Percentiles rank a stretch among this genome's conserved stretches.
These are phyloP conservation scores for Tanacetum coccineum DNA, from an alignment of 129 eudicot species.

Conservation along the genomic window DNA sequence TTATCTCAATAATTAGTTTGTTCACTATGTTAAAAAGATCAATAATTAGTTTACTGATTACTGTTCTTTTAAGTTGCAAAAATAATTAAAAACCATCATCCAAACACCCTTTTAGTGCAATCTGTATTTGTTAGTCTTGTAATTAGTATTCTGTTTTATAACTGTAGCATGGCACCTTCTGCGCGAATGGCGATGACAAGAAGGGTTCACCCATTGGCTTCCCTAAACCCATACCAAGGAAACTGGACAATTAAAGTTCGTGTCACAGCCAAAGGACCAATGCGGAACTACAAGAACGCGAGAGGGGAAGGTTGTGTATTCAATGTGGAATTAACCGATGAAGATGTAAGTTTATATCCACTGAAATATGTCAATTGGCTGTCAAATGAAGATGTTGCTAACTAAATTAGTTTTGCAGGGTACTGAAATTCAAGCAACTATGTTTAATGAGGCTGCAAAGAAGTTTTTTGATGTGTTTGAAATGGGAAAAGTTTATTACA, in stretches of 20 bases:
- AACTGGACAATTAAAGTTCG: constrained; percentile 93
- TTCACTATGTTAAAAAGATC: no score
- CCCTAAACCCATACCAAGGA: constrained; percentile 91
- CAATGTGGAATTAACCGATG: constrained; percentile 89
- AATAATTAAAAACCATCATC: no score
- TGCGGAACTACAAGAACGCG: constrained; percentile 69
- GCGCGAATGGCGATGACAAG: constrained; percentile 83
- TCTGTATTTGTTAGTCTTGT: neutral
- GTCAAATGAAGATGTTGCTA: no score
- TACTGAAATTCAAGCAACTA: constrained; percentile 96
- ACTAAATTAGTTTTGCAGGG: constrained; percentile 42
- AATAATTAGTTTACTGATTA: no score
- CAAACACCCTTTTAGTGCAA: no score
- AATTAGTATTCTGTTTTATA: neutral
- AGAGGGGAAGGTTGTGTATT: constrained; percentile 94
- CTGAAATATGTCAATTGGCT: no score
- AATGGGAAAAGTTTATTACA: constrained; percentile 88
- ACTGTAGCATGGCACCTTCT: constrained; percentile 69
- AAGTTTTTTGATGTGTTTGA: constrained; percentile 81
- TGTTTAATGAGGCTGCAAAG: constrained; percentile 83
- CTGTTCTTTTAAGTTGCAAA: no score
- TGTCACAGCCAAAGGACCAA: constrained; percentile 65
- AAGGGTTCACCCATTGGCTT: constrained; percentile 81
- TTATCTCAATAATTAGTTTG: no score
- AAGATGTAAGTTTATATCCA: constrained; percentile 57